phyloP scores from a whole-genome alignment of 805 yeast genomes.

The Ogataea sp. region DNA sequence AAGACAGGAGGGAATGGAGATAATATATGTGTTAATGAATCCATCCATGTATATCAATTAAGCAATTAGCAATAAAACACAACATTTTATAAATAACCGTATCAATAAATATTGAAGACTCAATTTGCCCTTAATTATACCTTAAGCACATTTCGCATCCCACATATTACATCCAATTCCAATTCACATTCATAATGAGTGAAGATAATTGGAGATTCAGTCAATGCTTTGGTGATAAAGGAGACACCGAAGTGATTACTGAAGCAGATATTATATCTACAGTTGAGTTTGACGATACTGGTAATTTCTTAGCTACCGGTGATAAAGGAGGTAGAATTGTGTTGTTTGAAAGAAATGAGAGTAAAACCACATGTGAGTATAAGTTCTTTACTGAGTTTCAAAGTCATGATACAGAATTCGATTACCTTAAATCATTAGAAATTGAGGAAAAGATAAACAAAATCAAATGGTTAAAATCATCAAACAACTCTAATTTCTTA shows the following conservation, averaged over 20 bases:
- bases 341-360: constrained; percentile 79
- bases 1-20: too few species aligned
- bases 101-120: too few species aligned
- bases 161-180: not conserved
- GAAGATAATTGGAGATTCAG: constrained; percentile 70
- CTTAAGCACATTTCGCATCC: not conserved
- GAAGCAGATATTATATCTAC: constrained; percentile 97
- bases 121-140: too few species aligned
- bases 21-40: too few species aligned
- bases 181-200: not conserved
- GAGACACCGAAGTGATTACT: constrained; percentile 89
- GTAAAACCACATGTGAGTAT: constrained; percentile 80
- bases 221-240: constrained; percentile 98
- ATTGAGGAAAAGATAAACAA: constrained; percentile 98
- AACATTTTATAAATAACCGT: too few species aligned
- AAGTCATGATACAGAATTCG: constrained; percentile 97
- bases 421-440: constrained; percentile 89
- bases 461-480: constrained; percentile 89
- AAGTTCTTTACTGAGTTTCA: constrained; percentile 95
- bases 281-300: constrained; percentile 92
- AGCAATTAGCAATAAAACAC: too few species aligned
- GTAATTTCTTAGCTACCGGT: constrained; percentile 95
- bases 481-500: constrained; percentile 83
- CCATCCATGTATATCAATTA: too few species aligned
- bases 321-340: constrained; percentile 99